Evolutionary conservation across 2,329 filamentous ascomycete genomes (phyloP).

Genomic region (Penicillium italicum): DNA sequence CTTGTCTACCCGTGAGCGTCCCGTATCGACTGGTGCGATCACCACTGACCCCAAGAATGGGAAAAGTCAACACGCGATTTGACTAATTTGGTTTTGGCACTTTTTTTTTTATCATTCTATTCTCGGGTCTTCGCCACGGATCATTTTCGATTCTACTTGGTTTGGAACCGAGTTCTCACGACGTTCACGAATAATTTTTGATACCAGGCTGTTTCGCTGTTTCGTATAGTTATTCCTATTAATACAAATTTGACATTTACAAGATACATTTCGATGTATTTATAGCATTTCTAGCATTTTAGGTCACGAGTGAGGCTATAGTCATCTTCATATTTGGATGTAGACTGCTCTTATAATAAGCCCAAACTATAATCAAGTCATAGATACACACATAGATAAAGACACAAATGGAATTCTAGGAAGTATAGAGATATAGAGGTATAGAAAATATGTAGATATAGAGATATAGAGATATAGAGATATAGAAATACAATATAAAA

Average conservation of each 20-base stretch:
- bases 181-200: conserved; percentile 16
- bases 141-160: conserved; percentile 8
- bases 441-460: no score
- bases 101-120: neutral
- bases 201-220: conserved; percentile 1
- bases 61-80: neutral
- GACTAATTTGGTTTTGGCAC: neutral
- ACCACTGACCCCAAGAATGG: neutral
- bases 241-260: neutral
- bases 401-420: no score
- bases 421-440: no score
- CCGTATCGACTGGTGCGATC: conserved; percentile 13
- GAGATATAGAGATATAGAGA: no score
- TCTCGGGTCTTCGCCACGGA: neutral
- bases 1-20: conserved; percentile 16
- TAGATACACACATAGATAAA: no score
- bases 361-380: neutral
- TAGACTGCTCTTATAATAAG: neutral
- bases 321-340: neutral
- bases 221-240: neutral
- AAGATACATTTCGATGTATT: neutral
- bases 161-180: conserved; percentile 19
- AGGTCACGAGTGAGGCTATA: neutral
- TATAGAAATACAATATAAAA: neutral
- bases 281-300: neutral